Percentiles rank a stretch among this genome's conserved stretches.
These are phyloP conservation scores for Pueraria montana DNA, from an alignment of 306 rosid genomes.

Conservation along the genomic window DNA sequence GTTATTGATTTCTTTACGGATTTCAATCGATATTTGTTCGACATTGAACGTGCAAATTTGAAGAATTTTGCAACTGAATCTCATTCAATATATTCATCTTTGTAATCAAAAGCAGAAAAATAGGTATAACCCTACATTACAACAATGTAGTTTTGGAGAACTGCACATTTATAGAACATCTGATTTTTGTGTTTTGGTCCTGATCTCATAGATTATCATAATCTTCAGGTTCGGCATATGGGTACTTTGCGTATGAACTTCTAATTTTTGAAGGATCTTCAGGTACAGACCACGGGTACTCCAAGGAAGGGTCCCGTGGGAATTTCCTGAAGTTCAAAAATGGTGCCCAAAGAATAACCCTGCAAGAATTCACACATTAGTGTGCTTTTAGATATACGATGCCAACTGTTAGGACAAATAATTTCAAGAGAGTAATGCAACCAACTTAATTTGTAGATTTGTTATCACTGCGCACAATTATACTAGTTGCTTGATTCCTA, in stretches of 20 bases:
- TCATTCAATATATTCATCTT: conserved; percentile 27
- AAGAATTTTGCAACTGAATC: background rate
- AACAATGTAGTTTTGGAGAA: conserved; percentile 12
- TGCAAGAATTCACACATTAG: conserved; percentile 48
- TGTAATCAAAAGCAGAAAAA: conserved; percentile 33
- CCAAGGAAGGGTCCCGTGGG: conserved; percentile 83
- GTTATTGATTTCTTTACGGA: background rate
- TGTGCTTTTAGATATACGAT: background rate
- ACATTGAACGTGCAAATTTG: conserved; percentile 15
- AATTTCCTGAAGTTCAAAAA: conserved; percentile 93
- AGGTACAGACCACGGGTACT: conserved; percentile 91
- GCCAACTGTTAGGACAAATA: background rate
- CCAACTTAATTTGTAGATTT: conserved; percentile 5
- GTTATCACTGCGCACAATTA: background rate
- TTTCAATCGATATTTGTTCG: background rate
- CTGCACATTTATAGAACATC: background rate
- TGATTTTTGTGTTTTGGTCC: conserved; percentile 16
- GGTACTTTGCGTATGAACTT: conserved; percentile 68
- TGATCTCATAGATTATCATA: conserved; percentile 66
- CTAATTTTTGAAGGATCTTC: conserved; percentile 70
- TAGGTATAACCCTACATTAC: background rate
- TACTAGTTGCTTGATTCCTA: background rate
- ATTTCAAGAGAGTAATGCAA: background rate
- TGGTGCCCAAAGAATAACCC: conserved; percentile 92
- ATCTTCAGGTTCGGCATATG: conserved; percentile 82